Conservation (phyloP, 176 grass and related monocot genomes). For the Echinochloa phyllopogon region DNA sequence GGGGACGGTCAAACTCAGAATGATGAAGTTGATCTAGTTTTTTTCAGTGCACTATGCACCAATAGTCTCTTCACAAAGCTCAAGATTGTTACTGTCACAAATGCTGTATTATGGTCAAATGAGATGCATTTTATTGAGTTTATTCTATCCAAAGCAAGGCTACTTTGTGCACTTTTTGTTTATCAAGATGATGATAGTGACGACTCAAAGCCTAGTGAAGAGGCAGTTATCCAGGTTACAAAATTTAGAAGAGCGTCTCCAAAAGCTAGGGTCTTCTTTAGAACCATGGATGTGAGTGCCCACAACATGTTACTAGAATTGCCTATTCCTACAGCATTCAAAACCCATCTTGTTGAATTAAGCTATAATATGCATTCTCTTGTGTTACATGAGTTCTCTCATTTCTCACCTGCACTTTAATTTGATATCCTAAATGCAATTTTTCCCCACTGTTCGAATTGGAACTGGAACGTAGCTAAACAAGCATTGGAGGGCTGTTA, state of each 20-base stretch:
- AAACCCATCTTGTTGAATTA: too few species aligned
- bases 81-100: not conserved
- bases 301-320: not conserved
- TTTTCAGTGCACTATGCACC: not conserved
- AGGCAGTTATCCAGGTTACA: not conserved
- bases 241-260: constrained; percentile 16
- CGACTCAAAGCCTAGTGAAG: not conserved
- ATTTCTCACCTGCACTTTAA: too few species aligned
- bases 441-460: too few species aligned
- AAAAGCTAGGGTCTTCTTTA: constrained; percentile 12
- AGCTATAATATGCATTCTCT: too few species aligned
- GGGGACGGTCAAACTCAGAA: not conserved
- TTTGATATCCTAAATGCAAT: too few species aligned
- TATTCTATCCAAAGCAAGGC: constrained; percentile 18
- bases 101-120: not conserved
- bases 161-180: not conserved
- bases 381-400: too few species aligned
- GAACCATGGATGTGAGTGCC: not conserved
- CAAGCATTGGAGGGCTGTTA: too few species aligned
- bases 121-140: constrained; percentile 23
- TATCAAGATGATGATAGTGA: constrained; percentile 10
- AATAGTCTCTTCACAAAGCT: not conserved
- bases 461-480: too few species aligned
- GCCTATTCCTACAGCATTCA: not conserved
- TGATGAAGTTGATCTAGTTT: not conserved